Conservation (phyloP, 2,329 filamentous ascomycete species). For the Fusarium napiforme region DNA sequence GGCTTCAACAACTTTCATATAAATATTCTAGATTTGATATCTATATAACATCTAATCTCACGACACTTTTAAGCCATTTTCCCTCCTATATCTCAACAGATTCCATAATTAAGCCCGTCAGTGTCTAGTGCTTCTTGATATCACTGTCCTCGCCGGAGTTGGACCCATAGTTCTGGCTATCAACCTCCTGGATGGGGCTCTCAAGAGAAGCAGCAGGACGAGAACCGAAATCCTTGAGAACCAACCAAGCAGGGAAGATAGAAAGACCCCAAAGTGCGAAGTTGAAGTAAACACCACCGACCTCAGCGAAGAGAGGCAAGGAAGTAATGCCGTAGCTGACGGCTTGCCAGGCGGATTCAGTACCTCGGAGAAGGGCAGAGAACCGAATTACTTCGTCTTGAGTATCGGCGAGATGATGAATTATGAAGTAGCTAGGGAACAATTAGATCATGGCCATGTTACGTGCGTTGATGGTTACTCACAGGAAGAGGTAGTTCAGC, state of each 20-base stretch:
- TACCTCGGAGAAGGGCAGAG: slow-evolving; percentile 74
- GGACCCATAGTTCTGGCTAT: slow-evolving; percentile 27
- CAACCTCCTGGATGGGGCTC: neutral
- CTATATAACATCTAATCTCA: neutral
- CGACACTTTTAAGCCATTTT: fast-evolving
- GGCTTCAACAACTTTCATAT: neutral
- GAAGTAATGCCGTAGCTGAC: slow-evolving; percentile 76
- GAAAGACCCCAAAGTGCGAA: slow-evolving; percentile 75
- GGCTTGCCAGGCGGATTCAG: slow-evolving; percentile 78
- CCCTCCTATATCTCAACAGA: too few species aligned
- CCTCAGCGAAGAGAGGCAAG: slow-evolving; percentile 68
- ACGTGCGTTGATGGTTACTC: slow-evolving; percentile 39
- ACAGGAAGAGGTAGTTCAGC: slow-evolving; percentile 78
- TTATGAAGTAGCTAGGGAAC: slow-evolving; percentile 70
- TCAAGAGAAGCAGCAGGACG: neutral
- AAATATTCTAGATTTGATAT: neutral
- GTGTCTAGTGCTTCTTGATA: slow-evolving; percentile 20
- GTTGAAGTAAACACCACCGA: slow-evolving; percentile 76
- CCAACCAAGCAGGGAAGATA: slow-evolving; percentile 73
- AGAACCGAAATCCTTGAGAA: slow-evolving; percentile 60
- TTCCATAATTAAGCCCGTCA: neutral
- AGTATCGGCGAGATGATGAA: slow-evolving; percentile 70
- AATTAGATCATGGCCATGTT: neutral
- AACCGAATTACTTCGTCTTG: slow-evolving; percentile 75
- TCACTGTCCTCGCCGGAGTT: slow-evolving; percentile 39